Evolutionary conservation across 202 grass and related monocot species (phyloP).

Genomic region (Sporobolus alterniflorus): DNA sequence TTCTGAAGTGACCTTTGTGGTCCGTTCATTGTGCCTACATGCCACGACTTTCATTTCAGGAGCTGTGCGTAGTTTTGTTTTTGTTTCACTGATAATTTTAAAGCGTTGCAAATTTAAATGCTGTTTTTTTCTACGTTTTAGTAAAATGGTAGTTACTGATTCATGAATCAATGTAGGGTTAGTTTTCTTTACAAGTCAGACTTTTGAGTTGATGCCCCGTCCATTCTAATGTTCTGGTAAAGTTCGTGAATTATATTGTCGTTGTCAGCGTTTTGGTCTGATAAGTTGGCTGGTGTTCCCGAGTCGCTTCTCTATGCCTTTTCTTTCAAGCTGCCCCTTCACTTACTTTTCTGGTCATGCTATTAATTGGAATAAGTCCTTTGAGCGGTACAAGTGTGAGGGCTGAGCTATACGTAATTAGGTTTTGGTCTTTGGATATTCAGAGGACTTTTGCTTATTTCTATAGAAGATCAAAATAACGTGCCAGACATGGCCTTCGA

Average conservation of each 20-base stretch:
- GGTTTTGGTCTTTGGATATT: not conserved
- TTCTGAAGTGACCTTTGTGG: conserved; percentile 20
- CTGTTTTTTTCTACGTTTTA: not conserved
- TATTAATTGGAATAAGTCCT: too few relatives aligned
- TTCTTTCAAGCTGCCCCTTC: not conserved
- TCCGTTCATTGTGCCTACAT: conserved; percentile 26
- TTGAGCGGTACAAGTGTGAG: too few relatives aligned
- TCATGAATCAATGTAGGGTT: not conserved
- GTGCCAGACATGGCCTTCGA: too few relatives aligned
- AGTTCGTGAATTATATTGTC: not conserved
- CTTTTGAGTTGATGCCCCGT: not conserved
- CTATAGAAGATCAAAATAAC: too few relatives aligned
- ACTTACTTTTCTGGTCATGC: not conserved
- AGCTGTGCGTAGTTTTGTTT: conserved; percentile 19
- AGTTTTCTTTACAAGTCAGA: not conserved
- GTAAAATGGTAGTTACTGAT: conserved; percentile 1
- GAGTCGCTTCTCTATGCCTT: not conserved
- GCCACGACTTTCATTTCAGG: conserved; percentile 26
- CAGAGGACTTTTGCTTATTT: too few relatives aligned
- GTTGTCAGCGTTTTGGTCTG: not conserved
- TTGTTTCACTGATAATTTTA: not conserved
- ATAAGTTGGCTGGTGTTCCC: not conserved
- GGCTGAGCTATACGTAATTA: not conserved
- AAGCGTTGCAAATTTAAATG: conserved; percentile 10
- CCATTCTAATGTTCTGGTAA: not conserved